Percentiles rank a stretch among this genome's conserved stretches.
phyloP scores from a whole-genome alignment of 768 basidiomycete species.

The Serendipita sp. region DNA sequence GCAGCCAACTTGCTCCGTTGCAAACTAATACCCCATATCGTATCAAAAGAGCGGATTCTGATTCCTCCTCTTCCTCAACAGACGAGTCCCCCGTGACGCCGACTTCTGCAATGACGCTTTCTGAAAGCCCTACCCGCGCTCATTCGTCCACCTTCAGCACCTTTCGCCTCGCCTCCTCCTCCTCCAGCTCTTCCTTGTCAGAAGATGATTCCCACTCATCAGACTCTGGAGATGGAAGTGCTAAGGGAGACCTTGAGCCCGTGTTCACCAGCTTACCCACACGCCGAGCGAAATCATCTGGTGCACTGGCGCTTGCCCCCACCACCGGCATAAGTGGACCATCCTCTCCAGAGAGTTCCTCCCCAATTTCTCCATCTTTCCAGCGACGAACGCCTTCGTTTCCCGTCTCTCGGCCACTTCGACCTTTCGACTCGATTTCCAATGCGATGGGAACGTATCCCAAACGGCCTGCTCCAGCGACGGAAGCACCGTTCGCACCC shows the following conservation, averaged over 20 bases:
- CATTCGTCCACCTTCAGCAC: neutral
- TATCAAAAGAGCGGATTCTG: neutral
- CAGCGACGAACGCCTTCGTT: conserved; percentile 39
- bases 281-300: conserved; percentile 10
- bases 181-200: neutral
- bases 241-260: conserved; percentile 5
- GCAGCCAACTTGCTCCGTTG: neutral
- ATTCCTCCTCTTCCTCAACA: neutral
- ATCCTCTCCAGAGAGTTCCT: conserved; percentile 8
- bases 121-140: neutral
- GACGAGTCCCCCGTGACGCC: neutral
- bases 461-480: neutral
- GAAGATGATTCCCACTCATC: neutral
- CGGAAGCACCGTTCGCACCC: conserved; percentile 13
- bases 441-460: conserved; percentile 20
- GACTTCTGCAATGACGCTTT: neutral
- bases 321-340: neutral
- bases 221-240: neutral
- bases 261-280: neutral
- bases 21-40: neutral
- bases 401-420: conserved; percentile 54
- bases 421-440: conserved; percentile 58
- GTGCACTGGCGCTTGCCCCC: neutral
- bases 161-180: neutral
- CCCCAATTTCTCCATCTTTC: conserved; percentile 11